Base-by-base conservation (phyloP, 495 filamentous ascomycete species). In the Aspergillus sparsus region DNA sequence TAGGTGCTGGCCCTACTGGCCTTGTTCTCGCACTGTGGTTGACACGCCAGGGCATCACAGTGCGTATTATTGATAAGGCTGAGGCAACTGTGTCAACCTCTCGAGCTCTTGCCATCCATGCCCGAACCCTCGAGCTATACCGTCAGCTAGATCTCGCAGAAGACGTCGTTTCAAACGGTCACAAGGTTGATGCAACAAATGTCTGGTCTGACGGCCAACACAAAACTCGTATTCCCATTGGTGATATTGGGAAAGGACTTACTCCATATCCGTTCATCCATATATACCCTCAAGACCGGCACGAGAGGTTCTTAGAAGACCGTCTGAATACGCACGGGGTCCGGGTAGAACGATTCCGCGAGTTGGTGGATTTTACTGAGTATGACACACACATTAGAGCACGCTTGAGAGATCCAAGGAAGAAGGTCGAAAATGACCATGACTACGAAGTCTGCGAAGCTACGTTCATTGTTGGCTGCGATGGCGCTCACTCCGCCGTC, bases 81-180 rank as follows among this genome's bases (percentile, higher is more conserved):
- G 56, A 64, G 6, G 58, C 61, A 0, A 66, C 60, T 2, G 61
- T 65, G n/a, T 66, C 61, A 27, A 68, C 71, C 13, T 77, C 76
- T 0, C 73, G 73, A 8, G 75, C 75, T 6, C 61, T 74, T 0
- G 67, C 63, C 42, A 67, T 80, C 8, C 76, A 80, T 56, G 74
- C 75, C 5, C 74, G 77, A 10, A 77, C 75, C 11, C 59, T 80
- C 31, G 77, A 80, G 46, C 51, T 80, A 10, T 77, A 76, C 49
- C 70, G 68, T 15, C 73, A 74, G 49, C 65, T 78, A 3, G 71
- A 71, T 11, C 53, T 80, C 21, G 66, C 66, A 6, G 76, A 77
- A 13, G 67, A 68, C 11, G 44, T 77, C 13, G 35, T 72, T 11
- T 55, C 56, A n/a, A 54, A 53, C 13, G 73, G 74, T 13, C 71